phyloP scores from a whole-genome alignment of 768 basidiomycete species.

The Tricholoma sp. region DNA sequence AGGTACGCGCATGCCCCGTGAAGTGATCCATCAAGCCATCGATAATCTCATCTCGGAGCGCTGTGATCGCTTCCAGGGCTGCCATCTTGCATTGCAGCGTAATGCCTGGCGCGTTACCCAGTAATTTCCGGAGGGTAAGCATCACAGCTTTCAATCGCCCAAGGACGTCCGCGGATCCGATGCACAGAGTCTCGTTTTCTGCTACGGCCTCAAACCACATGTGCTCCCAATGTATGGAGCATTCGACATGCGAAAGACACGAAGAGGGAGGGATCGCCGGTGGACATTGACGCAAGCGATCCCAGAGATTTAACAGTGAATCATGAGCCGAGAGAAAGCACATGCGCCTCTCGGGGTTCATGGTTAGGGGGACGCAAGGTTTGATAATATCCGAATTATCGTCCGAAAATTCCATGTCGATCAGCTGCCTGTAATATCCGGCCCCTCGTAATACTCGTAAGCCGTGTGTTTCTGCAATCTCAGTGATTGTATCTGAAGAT shows the following conservation, averaged over 20 bases:
- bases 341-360: slow-evolving; percentile 33
- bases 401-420: slow-evolving; percentile 22
- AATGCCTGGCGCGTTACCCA: slow-evolving; percentile 29
- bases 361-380: slow-evolving; percentile 23
- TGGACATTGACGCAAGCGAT: slow-evolving; percentile 42
- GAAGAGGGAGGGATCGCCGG: slow-evolving; percentile 34
- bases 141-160: slow-evolving; percentile 47
- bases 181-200: slow-evolving; percentile 38
- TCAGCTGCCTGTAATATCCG: slow-evolving; percentile 46
- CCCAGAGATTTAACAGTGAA: slow-evolving; percentile 52
- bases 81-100: slow-evolving; percentile 37
- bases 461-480: slow-evolving; percentile 37
- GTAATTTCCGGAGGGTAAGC: slow-evolving; percentile 31
- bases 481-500: slow-evolving; percentile 42
- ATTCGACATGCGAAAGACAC: slow-evolving; percentile 48
- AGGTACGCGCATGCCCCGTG: slow-evolving; percentile 24
- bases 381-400: slow-evolving; percentile 14
- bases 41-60: slow-evolving; percentile 35
- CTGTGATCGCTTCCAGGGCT: slow-evolving; percentile 38
- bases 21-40: slow-evolving; percentile 35
- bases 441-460: slow-evolving; percentile 41
- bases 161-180: slow-evolving; percentile 52
- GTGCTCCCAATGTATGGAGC: slow-evolving; percentile 43
- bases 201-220: slow-evolving; percentile 48
- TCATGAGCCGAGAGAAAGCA: slow-evolving; percentile 54